These are phyloP conservation scores for Claviceps monticola DNA, from an alignment of 2,329 filamentous ascomycete species.

Conservation along the genomic window DNA sequence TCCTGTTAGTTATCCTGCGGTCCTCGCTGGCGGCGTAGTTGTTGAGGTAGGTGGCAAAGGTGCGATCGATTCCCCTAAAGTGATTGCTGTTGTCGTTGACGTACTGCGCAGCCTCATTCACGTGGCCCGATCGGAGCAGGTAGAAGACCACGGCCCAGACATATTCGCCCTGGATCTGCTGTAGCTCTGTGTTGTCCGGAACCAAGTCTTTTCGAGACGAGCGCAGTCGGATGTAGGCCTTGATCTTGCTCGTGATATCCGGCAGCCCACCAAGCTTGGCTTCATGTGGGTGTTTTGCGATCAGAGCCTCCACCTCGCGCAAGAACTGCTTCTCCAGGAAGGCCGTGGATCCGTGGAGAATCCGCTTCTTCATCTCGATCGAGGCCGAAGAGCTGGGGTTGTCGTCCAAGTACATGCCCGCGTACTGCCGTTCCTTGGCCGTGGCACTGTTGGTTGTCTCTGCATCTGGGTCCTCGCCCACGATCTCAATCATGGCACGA, in stretches of 20 bases:
- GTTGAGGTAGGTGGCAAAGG: conserved; percentile 77
- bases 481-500: conserved; percentile 64
- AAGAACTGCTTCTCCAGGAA: conserved; percentile 77
- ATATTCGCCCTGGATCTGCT: conserved; percentile 68
- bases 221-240: conserved; percentile 77
- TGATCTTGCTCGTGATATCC: conserved; percentile 77
- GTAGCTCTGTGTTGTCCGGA: conserved; percentile 65
- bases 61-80: conserved; percentile 82
- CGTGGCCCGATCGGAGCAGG: conserved; percentile 70
- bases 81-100: conserved; percentile 65
- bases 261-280: conserved; percentile 83
- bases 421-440: conserved; percentile 63
- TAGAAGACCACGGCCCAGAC: conserved; percentile 94
- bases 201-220: conserved; percentile 71
- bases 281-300: conserved; percentile 74
- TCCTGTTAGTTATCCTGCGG: conserved; percentile 55
- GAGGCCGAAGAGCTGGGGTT: conserved; percentile 49
- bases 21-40: conserved; percentile 68
- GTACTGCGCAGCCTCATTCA: conserved; percentile 74
- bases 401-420: conserved; percentile 63
- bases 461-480: conserved; percentile 53
- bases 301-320: conserved; percentile 58
- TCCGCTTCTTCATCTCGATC: conserved; percentile 59
- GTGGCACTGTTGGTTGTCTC: conserved; percentile 47
- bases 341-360: conserved; percentile 63